Conservation (phyloP, 495 filamentous ascomycete species). For the Mytilinidion resinicola region DNA sequence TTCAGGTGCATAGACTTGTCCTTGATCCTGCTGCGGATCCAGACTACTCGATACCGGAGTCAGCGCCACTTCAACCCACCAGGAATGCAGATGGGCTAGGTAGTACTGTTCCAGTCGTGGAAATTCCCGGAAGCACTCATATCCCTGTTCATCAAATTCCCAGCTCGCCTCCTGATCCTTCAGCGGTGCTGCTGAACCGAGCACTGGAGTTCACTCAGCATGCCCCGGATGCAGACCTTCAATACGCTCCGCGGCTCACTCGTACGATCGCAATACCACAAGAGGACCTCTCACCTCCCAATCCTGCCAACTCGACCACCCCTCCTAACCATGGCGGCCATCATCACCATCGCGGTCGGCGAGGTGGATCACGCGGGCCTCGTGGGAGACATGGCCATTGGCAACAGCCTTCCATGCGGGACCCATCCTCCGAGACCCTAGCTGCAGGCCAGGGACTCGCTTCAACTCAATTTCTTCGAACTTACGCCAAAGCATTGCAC, state of each 20-base stretch:
- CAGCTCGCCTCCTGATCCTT: background rate
- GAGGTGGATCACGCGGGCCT: background rate
- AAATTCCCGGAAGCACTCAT: constrained; percentile 1
- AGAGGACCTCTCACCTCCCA: background rate
- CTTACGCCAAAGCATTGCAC: constrained; percentile 28
- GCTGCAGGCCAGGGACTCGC: constrained; percentile 6
- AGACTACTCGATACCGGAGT: background rate
- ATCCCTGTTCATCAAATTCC: constrained; percentile 15
- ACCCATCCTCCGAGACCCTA: background rate
- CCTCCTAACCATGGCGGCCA: background rate
- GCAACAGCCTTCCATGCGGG: background rate
- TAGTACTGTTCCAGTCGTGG: constrained; percentile 10
- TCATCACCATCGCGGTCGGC: background rate
- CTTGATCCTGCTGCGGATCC: constrained; percentile 12
- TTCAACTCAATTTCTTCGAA: constrained; percentile 15
- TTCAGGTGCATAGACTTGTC: constrained; percentile 17
- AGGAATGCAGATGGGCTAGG: constrained; percentile 14
- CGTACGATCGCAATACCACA: constrained; percentile 24
- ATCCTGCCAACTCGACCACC: background rate
- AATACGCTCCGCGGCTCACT: constrained; percentile 17
- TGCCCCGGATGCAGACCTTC: constrained; percentile 21
- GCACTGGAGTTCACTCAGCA: constrained; percentile 22
- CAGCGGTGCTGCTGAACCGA: constrained; percentile 5
- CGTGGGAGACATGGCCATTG: background rate
- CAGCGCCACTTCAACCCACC: background rate